These are phyloP conservation scores for Hyaloscypha bicolor DNA, from an alignment of 495 filamentous ascomycete species.

Conservation along the genomic window DNA sequence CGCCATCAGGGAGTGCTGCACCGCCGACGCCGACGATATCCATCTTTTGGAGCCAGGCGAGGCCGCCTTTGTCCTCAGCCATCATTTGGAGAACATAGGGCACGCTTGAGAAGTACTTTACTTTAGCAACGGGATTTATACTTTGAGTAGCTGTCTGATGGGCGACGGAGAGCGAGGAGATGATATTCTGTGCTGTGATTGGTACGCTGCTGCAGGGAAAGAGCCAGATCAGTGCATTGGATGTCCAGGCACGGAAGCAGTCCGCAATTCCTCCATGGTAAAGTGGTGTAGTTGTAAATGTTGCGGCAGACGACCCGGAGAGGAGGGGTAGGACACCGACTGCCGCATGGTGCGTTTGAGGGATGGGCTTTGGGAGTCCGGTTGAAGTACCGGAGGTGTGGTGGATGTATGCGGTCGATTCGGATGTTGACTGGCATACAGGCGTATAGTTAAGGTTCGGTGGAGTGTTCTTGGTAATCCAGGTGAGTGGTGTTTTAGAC, in stretches of 20 bases:
- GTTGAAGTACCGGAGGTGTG: conserved; percentile 58
- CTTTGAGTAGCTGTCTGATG: not conserved
- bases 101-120: conserved; percentile 58
- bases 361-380: conserved; percentile 40
- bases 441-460: not conserved
- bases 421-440: not conserved
- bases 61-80: conserved; percentile 36
- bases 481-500: not conserved
- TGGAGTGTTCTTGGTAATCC: conserved; percentile 4
- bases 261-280: conserved; percentile 65
- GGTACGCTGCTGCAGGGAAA: conserved; percentile 52
- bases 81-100: conserved; percentile 58
- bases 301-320: conserved; percentile 36
- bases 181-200: conserved; percentile 50
- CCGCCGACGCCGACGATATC: conserved; percentile 61
- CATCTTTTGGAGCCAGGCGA: conserved; percentile 46
- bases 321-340: conserved; percentile 52
- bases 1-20: conserved; percentile 47
- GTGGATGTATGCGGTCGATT: conserved; percentile 42
- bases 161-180: conserved; percentile 38
- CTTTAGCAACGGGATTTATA: not conserved
- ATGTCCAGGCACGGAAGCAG: conserved; percentile 56
- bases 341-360: conserved; percentile 47
- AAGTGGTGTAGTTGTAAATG: conserved; percentile 63
- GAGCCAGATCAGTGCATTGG: conserved; percentile 52